Evolutionary conservation across 2,329 filamentous ascomycete species (phyloP).

Genomic region (Fusarium aywerte): DNA sequence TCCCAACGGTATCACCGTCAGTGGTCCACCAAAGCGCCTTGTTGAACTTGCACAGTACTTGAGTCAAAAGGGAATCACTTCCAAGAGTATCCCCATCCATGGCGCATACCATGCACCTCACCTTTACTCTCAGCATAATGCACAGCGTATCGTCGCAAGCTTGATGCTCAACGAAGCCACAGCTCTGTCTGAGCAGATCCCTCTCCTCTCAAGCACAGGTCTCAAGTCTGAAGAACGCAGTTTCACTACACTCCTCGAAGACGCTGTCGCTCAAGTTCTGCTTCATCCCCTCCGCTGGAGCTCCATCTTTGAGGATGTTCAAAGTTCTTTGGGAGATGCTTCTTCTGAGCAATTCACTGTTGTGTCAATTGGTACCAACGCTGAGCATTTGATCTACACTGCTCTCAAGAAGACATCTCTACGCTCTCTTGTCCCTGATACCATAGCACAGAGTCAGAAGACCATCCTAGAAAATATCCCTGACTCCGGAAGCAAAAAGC

Average conservation of each 20-base stretch:
- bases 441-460: rapidly evolving
- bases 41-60: constrained; percentile 17
- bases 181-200: constrained; percentile 7
- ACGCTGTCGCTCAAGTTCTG: constrained; percentile 22
- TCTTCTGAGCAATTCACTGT: constrained; percentile 14
- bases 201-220: constrained; percentile 16
- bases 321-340: constrained; percentile 5
- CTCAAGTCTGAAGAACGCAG: constrained; percentile 20
- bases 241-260: constrained; percentile 27
- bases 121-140: constrained; percentile 31
- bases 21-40: constrained; percentile 32
- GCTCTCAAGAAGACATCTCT: constrained; percentile 35
- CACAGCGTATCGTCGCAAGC: constrained; percentile 2
- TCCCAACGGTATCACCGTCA: constrained; percentile 33
- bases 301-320: constrained; percentile 14
- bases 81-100: constrained; percentile 32
- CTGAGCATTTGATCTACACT: constrained; percentile 38
- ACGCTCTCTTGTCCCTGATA: constrained; percentile 15
- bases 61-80: constrained; percentile 1
- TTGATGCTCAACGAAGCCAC: constrained; percentile 9
- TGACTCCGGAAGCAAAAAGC: not conserved
- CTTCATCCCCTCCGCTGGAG: constrained; percentile 32
- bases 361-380: constrained; percentile 18
- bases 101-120: constrained; percentile 39
- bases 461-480: rapidly evolving